Percentiles rank a stretch among this genome's conserved stretches.
Evolutionary conservation across 2,329 filamentous ascomycete genomes (phyloP).

Genomic region (Ascochyta koolunga): DNA sequence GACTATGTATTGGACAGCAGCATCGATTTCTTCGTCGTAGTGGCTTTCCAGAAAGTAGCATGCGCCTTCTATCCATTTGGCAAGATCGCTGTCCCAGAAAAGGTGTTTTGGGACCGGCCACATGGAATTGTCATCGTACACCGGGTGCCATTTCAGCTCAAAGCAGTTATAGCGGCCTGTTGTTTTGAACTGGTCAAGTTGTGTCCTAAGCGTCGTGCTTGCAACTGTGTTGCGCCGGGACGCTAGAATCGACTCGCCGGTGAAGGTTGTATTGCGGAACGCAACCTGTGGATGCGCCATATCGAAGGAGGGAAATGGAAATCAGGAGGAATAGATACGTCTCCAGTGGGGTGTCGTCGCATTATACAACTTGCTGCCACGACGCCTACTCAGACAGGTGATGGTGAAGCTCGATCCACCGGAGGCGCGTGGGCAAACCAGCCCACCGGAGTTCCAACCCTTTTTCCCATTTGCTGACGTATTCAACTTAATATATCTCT

Average conservation of each 20-base stretch:
- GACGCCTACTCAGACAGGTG: not conserved
- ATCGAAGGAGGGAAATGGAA: not conserved
- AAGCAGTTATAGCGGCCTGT: slow-evolving; percentile 57
- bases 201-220: slow-evolving; percentile 11
- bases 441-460: not conserved
- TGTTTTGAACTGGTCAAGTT: slow-evolving; percentile 17
- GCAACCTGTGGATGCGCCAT: slow-evolving; percentile 14
- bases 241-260: slow-evolving; percentile 9
- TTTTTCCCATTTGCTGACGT: not conserved
- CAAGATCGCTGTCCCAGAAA: slow-evolving; percentile 66
- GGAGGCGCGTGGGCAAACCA: not conserved
- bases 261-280: slow-evolving; percentile 17
- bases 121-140: slow-evolving; percentile 57
- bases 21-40: slow-evolving; percentile 55
- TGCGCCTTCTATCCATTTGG: slow-evolving; percentile 68
- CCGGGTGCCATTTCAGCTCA: slow-evolving; percentile 62
- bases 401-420: not conserved
- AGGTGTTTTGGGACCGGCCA: slow-evolving; percentile 65
- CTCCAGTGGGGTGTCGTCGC: not conserved
- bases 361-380: not conserved
- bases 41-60: slow-evolving; percentile 60
- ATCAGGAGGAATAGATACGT: too few species aligned
- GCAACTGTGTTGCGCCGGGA: slow-evolving; percentile 17
- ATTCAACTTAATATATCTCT: not conserved
- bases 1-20: slow-evolving; percentile 62